Evolutionary conservation across 2,329 filamentous ascomycete species (phyloP), one percentile per base, ranked within the genome.

Genomic region (Hymenoscyphus albidus): DNA sequence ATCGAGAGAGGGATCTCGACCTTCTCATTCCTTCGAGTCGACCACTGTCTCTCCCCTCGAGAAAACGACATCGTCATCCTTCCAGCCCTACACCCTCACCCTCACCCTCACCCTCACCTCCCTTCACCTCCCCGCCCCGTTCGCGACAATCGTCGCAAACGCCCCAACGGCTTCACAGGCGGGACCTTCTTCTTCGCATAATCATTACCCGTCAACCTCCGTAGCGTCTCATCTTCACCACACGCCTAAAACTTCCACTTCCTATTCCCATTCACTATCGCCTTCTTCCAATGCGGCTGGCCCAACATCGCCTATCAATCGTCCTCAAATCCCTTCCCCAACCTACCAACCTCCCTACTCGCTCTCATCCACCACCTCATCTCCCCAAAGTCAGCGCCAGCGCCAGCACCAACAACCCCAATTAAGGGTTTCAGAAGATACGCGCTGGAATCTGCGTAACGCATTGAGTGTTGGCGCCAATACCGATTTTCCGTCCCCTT

Each of bases 351-450:
- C 73, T 42, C 66, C 70, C 7, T 74, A 73, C 59, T 71, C 73
- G 18, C 68, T 69, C 0, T 68, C 73, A 22, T 64, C 65, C 39
- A 63, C 67, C 32, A 42, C 42, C n/a, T 48, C 64, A 22, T 58
- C 67, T 35, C 65, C 65, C 44, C 62, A 66, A 44, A 61, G 60
- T 22, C 18, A 35, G 35, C 35, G 44, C 5, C 44, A 51, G 35
- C 64, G 70, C 38, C 70, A 27, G 27, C 27, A 27, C 27, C 27
- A 59, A 44, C 65, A 68, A 42, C 71, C 71, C 5, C 70, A 73
- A 35, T 69, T 73, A 31, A 68, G 68, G 59, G 67, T 74, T 32
- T 72, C 81, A 88, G 88, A 72, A 89, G 73, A 73, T 1, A 73
- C 69, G 14, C 73, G 73, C 64, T 75, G 73, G 73, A 74, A 69